A percentile compares a stretch with the other conserved stretches of the same genome.
Conservation (phyloP, 495 filamentous ascomycete genomes). For the Acidomyces sp. region DNA sequence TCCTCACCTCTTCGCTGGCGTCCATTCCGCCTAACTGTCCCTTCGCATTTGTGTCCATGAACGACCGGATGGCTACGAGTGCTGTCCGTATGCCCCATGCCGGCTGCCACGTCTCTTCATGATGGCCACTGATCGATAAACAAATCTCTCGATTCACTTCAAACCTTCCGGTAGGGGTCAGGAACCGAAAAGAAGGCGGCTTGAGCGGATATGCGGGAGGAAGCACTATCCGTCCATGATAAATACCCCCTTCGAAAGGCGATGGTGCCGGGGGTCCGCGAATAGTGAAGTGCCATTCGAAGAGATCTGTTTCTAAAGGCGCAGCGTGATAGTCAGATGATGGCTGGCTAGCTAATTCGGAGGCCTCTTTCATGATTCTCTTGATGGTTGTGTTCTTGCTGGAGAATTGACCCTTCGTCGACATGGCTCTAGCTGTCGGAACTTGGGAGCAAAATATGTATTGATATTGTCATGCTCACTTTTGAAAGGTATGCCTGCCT, state of each 20-base stretch:
- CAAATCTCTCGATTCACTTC: conserved; percentile 97
- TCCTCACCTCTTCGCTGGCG: conserved; percentile 46
- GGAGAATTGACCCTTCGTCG: conserved; percentile 43
- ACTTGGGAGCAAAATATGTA: too few species aligned
- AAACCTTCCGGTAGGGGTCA: conserved; percentile 83
- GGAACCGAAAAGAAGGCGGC: conserved; percentile 86
- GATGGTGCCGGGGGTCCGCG: conserved; percentile 69
- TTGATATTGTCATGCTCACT: too few species aligned
- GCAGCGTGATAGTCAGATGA: conserved; percentile 70
- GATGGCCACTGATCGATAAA: conserved; percentile 80
- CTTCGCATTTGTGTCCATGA: conserved; percentile 60
- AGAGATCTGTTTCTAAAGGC: conserved; percentile 77
- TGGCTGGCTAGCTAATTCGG: conserved; percentile 63
- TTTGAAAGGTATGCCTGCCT: too few species aligned
- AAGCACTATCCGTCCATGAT: conserved; percentile 90
- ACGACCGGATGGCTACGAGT: conserved; percentile 50
- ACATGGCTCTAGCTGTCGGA: too few species aligned
- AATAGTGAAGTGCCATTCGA: conserved; percentile 99
- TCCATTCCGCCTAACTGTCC: conserved; percentile 88
- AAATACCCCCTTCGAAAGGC: conserved; percentile 69
- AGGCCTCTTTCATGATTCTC: conserved; percentile 73
- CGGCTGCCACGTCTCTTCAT: conserved; percentile 97
- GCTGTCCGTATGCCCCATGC: conserved; percentile 87
- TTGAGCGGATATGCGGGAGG: conserved; percentile 79
- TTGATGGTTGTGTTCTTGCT: conserved; percentile 69